phyloP scores from a whole-genome alignment of 129 eudicot species.

The Arctium minus region DNA sequence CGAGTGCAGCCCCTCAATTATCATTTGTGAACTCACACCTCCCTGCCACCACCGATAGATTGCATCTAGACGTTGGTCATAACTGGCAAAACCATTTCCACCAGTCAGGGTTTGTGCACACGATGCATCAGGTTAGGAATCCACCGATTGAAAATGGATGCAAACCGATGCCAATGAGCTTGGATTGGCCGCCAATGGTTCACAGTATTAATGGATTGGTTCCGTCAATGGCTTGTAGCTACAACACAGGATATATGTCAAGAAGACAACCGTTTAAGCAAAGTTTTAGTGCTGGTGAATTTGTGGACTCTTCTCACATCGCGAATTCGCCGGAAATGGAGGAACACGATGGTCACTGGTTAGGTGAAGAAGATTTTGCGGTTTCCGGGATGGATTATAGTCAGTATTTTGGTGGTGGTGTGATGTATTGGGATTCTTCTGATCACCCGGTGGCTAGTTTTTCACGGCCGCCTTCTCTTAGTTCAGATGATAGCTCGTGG shows the following conservation, averaged over 20 bases:
- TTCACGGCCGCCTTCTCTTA: conserved; percentile 93
- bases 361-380: conserved; percentile 79
- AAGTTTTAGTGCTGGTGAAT: conserved; percentile 17
- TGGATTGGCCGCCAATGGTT: conserved; percentile 78
- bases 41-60: conserved; percentile 78
- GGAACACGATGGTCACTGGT: conserved; percentile 66
- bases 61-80: conserved; percentile 86
- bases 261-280: conserved; percentile 54
- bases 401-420: conserved; percentile 95
- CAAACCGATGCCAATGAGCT: conserved; percentile 54
- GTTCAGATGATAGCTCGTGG: conserved; percentile 98
- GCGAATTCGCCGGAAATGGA: conserved; percentile 51
- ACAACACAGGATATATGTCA: conserved; percentile 51
- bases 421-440: conserved; percentile 97
- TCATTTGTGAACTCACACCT: conserved; percentile 54
- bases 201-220: conserved; percentile 42
- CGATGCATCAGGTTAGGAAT: conserved; percentile 55
- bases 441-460: conserved; percentile 67
- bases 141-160: conserved; percentile 49
- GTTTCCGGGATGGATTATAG: conserved; percentile 84
- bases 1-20: conserved; percentile 58
- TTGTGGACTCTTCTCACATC: neutral
- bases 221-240: conserved; percentile 51
- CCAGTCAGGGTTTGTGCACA: conserved; percentile 55
- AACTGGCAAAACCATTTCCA: conserved; percentile 68